These are phyloP conservation scores for Cryoendolithus antarcticus DNA, from an alignment of 2,329 filamentous ascomycete genomes.

Conservation along the genomic window DNA sequence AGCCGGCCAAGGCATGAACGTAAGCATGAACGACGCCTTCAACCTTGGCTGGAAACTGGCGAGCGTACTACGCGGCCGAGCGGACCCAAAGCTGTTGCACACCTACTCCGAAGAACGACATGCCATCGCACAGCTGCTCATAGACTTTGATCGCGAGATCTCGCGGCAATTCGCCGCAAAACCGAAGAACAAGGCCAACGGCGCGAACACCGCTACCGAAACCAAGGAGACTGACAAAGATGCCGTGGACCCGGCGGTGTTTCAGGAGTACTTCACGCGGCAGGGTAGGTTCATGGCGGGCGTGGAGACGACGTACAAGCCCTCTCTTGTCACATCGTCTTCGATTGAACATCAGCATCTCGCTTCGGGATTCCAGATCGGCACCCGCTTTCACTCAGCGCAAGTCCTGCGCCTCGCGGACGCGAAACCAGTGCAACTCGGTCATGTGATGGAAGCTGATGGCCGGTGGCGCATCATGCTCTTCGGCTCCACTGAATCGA, in stretches of 20 bases:
- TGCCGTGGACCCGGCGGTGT: constrained; percentile 21
- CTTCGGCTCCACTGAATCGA: constrained; percentile 14
- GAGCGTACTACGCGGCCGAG: constrained; percentile 29
- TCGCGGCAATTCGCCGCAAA: constrained; percentile 34
- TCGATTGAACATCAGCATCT: constrained; percentile 17
- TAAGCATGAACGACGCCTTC: constrained; percentile 55
- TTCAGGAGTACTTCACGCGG: constrained; percentile 20
- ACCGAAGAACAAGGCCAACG: constrained; percentile 11
- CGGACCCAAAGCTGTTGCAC: constrained; percentile 28
- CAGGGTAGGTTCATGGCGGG: constrained; percentile 24
- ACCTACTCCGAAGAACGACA: constrained; percentile 45
- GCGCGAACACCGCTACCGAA: constrained; percentile 1
- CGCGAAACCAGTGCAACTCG: constrained; percentile 23
- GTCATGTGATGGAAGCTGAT: constrained; percentile 23
- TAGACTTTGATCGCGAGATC: constrained; percentile 41
- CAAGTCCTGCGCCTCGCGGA: constrained; percentile 22
- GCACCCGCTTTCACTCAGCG: constrained; percentile 21
- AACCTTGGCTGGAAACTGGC: constrained; percentile 48
- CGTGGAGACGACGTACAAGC: constrained; percentile 17
- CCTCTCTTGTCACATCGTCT: constrained; percentile 14
- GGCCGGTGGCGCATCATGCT: constrained; percentile 23
- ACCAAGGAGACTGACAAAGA: constrained; percentile 13
- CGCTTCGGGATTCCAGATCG: constrained; percentile 19
- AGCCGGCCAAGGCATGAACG: constrained; percentile 61
- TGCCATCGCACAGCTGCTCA: constrained; percentile 52